Percentiles rank a stretch among this genome's conserved stretches.
Conservation (phyloP, 306 rosid genomes). For the Vachellia collinsii region DNA sequence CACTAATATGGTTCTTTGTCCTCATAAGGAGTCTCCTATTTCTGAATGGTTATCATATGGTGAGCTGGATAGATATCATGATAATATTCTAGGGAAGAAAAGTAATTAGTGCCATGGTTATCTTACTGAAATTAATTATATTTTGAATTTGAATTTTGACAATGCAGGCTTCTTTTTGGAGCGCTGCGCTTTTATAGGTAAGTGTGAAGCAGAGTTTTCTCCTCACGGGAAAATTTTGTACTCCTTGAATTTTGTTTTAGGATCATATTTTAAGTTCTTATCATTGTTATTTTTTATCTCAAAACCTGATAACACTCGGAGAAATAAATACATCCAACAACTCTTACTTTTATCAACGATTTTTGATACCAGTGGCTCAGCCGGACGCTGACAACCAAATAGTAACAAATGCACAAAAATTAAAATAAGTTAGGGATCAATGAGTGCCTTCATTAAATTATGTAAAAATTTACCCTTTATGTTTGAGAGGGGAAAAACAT, state of each 20-base stretch:
- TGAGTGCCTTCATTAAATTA: neutral
- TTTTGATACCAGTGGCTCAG: neutral
- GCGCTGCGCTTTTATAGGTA: no score
- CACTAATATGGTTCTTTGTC: constrained; percentile 18
- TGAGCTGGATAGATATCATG: no score
- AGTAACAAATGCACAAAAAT: neutral
- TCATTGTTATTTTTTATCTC: no score
- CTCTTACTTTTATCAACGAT: no score
- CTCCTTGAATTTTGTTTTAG: no score
- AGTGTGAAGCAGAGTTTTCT: no score
- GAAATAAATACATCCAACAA: no score
- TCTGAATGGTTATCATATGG: neutral
- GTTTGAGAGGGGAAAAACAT: neutral
- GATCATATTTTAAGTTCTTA: no score
- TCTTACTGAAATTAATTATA: neutral
- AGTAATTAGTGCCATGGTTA: neutral
- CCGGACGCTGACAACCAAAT: neutral
- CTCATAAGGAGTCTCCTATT: no score
- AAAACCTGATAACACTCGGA: no score
- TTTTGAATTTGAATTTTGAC: no score
- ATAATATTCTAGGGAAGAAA: neutral
- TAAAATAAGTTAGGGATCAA: neutral
- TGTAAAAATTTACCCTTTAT: neutral
- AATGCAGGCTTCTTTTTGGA: neutral
- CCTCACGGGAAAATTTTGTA: no score